phyloP scores from a whole-genome alignment of 2,329 filamentous ascomycete species.

The Fusarium miscanthi region DNA sequence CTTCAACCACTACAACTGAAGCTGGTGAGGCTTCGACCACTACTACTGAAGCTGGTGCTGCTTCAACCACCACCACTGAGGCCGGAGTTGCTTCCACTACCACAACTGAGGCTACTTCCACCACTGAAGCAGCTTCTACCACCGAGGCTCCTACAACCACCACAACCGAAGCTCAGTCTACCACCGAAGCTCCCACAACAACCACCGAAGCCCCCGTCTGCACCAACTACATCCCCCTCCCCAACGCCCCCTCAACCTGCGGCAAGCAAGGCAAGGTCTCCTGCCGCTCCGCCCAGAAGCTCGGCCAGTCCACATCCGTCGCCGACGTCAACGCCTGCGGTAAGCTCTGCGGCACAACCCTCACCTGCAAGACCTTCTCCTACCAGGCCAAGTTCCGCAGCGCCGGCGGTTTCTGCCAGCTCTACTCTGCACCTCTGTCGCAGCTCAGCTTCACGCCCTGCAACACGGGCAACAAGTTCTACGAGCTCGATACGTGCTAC shows the following conservation, averaged over 20 bases:
- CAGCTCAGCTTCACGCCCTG: conserved; percentile 13
- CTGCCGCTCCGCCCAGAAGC: conserved; percentile 13
- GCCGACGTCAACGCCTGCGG: conserved; percentile 2
- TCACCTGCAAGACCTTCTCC: conserved; percentile 26
- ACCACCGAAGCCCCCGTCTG: conserved; percentile 10
- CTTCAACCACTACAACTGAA: neutral
- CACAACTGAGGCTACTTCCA: neutral
- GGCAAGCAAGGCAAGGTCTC: conserved; percentile 19
- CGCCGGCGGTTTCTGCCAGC: conserved; percentile 6
- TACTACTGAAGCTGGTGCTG: neutral
- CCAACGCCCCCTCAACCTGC: conserved; percentile 7
- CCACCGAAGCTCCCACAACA: conserved; percentile 8
- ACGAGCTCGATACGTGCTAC: conserved; percentile 27
- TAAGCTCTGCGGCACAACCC: conserved; percentile 3
- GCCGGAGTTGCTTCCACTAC: neutral
- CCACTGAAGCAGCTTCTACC: neutral
- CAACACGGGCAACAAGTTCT: conserved; percentile 24
- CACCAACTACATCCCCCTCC: conserved; percentile 9
- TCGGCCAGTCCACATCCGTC: neutral
- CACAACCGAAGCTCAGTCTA: neutral
- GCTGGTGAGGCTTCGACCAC: neutral
- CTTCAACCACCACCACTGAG: neutral
- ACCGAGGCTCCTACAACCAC: neutral
- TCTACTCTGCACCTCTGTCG: neutral
- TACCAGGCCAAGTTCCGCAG: neutral